A percentile compares a stretch with the other conserved stretches of the same genome.
These are phyloP conservation scores for Marasmius fiardii DNA, from an alignment of 1,284 basidiomycete genomes.

Conservation along the genomic window DNA sequence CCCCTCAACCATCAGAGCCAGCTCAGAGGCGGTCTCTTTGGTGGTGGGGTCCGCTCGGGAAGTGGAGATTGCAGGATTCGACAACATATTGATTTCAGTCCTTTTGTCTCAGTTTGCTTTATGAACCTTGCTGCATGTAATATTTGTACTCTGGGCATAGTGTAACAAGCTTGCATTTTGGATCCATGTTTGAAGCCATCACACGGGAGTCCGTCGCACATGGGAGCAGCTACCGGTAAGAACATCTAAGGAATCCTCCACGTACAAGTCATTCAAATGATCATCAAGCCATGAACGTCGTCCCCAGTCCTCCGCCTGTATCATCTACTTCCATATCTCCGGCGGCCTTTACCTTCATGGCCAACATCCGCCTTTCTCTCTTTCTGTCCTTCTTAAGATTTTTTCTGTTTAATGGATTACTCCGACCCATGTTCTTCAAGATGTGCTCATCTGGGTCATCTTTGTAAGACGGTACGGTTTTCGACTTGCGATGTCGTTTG, in stretches of 20 bases:
- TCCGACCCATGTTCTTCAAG: slow-evolving; percentile 38
- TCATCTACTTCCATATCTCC: slow-evolving; percentile 41
- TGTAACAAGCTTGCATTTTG: too few species aligned
- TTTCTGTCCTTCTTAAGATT: slow-evolving; percentile 61
- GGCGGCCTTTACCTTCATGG: slow-evolving; percentile 53
- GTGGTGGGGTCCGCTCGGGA: slow-evolving; percentile 76
- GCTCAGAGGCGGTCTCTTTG: slow-evolving; percentile 43
- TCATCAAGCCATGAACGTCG: slow-evolving; percentile 42
- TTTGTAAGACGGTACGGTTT: slow-evolving; percentile 48
- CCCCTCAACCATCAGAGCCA: neutral
- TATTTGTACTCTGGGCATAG: neutral
- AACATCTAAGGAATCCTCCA: neutral
- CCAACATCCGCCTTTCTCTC: slow-evolving; percentile 44
- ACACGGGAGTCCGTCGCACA: neutral
- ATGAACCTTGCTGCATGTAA: neutral
- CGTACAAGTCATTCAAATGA: neutral
- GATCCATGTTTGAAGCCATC: too few species aligned
- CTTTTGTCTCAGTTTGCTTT: neutral
- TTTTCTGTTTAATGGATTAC: slow-evolving; percentile 56
- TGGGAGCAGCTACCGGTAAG: neutral
- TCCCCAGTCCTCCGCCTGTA: slow-evolving; percentile 31
- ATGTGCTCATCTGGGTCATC: slow-evolving; percentile 40
- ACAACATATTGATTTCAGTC: slow-evolving; percentile 52
- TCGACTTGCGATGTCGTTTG: slow-evolving; percentile 56
- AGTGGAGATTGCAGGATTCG: slow-evolving; percentile 73